Evolutionary conservation across 2,329 filamentous ascomycete species (phyloP).

Genomic region (Hymenoscyphus salicellus): DNA sequence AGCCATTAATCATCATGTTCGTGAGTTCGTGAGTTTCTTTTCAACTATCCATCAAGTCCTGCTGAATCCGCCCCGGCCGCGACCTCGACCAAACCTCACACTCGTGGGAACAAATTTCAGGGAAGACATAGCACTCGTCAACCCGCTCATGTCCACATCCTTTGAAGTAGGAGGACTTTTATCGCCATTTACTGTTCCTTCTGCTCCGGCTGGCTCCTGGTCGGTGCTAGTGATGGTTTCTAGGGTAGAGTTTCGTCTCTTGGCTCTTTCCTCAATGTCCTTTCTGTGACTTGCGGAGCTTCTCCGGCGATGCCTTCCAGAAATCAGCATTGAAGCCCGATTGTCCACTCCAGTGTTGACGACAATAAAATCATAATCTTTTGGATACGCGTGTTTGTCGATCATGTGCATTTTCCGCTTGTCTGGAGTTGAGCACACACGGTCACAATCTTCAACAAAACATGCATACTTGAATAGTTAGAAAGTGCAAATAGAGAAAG

Average conservation of each 20-base stretch:
- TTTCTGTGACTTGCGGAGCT: constrained; percentile 43
- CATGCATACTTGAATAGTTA: constrained; percentile 66
- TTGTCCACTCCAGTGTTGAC: constrained; percentile 88
- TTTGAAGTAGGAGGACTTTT: constrained; percentile 20
- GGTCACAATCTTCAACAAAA: constrained; percentile 84
- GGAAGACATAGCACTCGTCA: constrained; percentile 67
- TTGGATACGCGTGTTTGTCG: constrained; percentile 90
- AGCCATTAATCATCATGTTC: constrained; percentile 10
- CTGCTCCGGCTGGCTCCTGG: constrained; percentile 11
- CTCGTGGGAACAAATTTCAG: constrained; percentile 68
- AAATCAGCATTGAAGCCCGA: constrained; percentile 71
- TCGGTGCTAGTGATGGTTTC: constrained; percentile 8
- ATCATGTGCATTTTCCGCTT: constrained; percentile 87
- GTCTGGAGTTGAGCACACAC: constrained; percentile 75
- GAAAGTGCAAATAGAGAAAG: not conserved
- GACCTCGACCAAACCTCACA: constrained; percentile 56
- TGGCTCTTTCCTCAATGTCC: constrained; percentile 26
- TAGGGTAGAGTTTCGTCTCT: constrained; percentile 23
- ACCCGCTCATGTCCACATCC: constrained; percentile 51
- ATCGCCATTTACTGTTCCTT: constrained; percentile 22
- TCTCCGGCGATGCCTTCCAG: constrained; percentile 49
- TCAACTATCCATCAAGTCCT: constrained; percentile 21
- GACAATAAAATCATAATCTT: constrained; percentile 82
- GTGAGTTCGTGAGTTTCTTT: not conserved
- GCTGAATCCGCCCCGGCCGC: constrained; percentile 34